Evolutionary conservation across 768 basidiomycete genomes (phyloP), one percentile per base, ranked within the genome.

Genomic region (Postia placenta): DNA sequence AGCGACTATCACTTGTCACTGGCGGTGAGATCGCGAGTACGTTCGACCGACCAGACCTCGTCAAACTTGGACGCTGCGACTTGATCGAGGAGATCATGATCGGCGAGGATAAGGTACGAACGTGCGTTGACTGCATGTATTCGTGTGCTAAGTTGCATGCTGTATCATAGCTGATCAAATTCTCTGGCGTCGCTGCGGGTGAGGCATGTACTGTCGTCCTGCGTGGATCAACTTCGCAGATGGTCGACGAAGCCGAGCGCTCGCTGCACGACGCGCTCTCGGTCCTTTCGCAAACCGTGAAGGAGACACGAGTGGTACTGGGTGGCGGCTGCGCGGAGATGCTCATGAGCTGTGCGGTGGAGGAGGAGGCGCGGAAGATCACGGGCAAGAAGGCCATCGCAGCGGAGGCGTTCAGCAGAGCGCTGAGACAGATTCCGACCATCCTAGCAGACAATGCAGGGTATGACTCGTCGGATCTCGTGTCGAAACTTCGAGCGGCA

Each of bases 41-140:
- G 0, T 99, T 98, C 60, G 95, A 95, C 45, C 74, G 87, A 35
- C 92, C 94, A 0, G 90, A 94, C 59, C 78, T 89, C 23, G 92
- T 97, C 50, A 92, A 91, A 64, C 81, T 99, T 11, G 96, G 96
- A 5, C 76, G 74, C 35, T 98, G 95, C 63, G 95, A 97, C 55
- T 64, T 93, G 54, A 96, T 99, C 48, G 96, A 98, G 70, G 96
- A 99, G 71, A 86, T 98, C 58, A 97, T 99, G 78, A 97, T 99
- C 56, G 96, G 96, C 15, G 96, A 99, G 71, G 96, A 99, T 68
- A 96, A 93, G 82, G 95, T 92, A 51, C 20, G 73, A 48, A 17
- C 17, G 7, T 35, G 35, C 17, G 19, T 25, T 19, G 15, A 30
- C 11, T 22, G 3, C 15, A 12, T 28, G 4, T n/a, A 19, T 27